These are phyloP conservation scores for Chaetomium sp. DNA, from an alignment of 2,329 filamentous ascomycete genomes.

Conservation along the genomic window DNA sequence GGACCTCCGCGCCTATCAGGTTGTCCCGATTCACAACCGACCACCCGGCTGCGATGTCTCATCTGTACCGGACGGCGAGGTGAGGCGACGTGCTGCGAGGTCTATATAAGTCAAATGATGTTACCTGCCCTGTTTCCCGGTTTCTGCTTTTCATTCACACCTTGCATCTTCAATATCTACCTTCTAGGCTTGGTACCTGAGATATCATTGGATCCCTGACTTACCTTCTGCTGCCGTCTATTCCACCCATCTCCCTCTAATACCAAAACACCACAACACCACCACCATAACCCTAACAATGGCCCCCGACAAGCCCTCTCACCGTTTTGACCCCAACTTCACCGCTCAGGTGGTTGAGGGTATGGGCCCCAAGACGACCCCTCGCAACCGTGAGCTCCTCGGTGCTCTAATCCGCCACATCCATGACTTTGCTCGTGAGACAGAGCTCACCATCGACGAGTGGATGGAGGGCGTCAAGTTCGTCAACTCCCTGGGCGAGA, in stretches of 20 bases:
- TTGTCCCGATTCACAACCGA: slow-evolving; percentile 27
- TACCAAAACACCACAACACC: slow-evolving; percentile 5
- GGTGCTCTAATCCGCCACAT: slow-evolving; percentile 69
- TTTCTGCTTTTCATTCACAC: slow-evolving; percentile 16
- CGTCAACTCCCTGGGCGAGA: slow-evolving; percentile 71
- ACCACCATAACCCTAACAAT: slow-evolving; percentile 28
- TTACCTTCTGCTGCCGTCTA: background rate
- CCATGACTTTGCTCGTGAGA: slow-evolving; percentile 80
- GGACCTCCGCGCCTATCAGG: slow-evolving; percentile 31
- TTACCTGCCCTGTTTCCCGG: slow-evolving; percentile 10
- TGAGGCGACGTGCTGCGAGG: slow-evolving; percentile 5
- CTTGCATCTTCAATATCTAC: background rate
- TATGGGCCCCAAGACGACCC: slow-evolving; percentile 71
- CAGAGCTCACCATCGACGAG: slow-evolving; percentile 77
- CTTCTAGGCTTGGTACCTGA: background rate
- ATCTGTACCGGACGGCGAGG: slow-evolving; percentile 12
- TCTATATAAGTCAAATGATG: slow-evolving; percentile 28
- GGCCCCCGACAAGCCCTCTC: slow-evolving; percentile 38
- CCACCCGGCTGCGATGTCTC: slow-evolving; percentile 9
- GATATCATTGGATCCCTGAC: background rate
- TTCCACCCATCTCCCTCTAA: background rate
- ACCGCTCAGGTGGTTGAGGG: slow-evolving; percentile 72
- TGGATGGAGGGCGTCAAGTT: slow-evolving; percentile 65
- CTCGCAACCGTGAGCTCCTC: slow-evolving; percentile 70
- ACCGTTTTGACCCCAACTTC: slow-evolving; percentile 72